phyloP scores from a whole-genome alignment of 108 stramenopile genomes.

The Craspedostauros australis region DNA sequence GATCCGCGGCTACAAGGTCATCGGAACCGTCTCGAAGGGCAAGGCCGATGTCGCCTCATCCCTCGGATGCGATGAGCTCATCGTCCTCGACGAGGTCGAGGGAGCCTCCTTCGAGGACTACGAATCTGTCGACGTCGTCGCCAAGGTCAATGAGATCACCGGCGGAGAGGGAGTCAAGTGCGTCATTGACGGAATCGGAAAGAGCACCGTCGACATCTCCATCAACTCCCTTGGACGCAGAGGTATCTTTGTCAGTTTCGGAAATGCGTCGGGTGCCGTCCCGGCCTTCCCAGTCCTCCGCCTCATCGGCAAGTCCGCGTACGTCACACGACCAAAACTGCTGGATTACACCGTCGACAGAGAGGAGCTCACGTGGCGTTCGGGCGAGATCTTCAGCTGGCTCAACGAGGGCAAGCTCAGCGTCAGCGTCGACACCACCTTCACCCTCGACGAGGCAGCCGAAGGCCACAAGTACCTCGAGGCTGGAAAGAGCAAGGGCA shows the following conservation, averaged over 20 bases:
- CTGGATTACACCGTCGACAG: constrained; percentile 60
- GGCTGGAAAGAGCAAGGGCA: constrained; percentile 71
- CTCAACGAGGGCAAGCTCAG: constrained; percentile 63
- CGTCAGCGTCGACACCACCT: constrained; percentile 58
- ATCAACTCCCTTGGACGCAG: constrained; percentile 62
- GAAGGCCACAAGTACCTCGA: constrained; percentile 77
- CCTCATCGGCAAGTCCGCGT: constrained; percentile 67
- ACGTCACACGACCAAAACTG: constrained; percentile 80
- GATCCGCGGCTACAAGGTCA: constrained; percentile 73
- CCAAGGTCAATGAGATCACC: constrained; percentile 62
- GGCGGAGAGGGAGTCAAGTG: constrained; percentile 63
- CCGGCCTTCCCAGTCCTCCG: constrained; percentile 75
- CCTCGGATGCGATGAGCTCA: constrained; percentile 67
- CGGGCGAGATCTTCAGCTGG: constrained; percentile 72
- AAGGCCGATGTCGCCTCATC: constrained; percentile 42
- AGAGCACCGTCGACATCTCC: constrained; percentile 73
- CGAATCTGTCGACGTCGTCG: constrained; percentile 62
- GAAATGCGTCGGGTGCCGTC: constrained; percentile 83
- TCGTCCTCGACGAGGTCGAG: constrained; percentile 72
- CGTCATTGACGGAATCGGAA: constrained; percentile 83
- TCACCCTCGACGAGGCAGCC: constrained; percentile 56
- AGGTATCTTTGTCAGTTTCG: constrained; percentile 81
- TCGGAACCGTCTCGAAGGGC: constrained; percentile 67
- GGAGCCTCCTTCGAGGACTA: constrained; percentile 69
- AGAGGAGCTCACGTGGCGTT: constrained; percentile 60